Evolutionary conservation across 192 early-diverging fungal species (phyloP).

Genomic region (Rhizoclosmatium globosum): DNA sequence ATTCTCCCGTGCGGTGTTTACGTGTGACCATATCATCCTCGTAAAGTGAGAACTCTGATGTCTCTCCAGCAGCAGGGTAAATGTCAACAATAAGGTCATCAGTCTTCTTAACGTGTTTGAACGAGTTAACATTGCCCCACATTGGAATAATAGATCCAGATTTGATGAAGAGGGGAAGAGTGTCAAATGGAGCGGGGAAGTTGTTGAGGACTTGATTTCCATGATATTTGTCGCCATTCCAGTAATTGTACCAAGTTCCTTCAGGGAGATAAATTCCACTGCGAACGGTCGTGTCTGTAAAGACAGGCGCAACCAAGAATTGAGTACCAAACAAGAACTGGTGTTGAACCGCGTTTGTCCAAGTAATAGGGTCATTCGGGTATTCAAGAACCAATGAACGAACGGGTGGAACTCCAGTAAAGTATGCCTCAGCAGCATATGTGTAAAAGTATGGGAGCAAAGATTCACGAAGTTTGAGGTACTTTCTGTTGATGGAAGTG

Average conservation of each 20-base stretch:
- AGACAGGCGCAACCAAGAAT: conserved; percentile 28
- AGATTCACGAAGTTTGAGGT: conserved; percentile 8
- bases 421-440: conserved; percentile 12
- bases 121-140: conserved; percentile 13
- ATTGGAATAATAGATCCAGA: conserved; percentile 27
- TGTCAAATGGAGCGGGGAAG: conserved; percentile 24
- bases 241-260: conserved; percentile 27
- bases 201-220: neutral
- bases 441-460: conserved; percentile 25
- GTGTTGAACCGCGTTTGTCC: neutral
- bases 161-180: conserved; percentile 30
- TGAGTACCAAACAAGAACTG: conserved; percentile 32
- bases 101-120: neutral
- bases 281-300: neutral
- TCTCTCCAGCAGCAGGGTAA: neutral
- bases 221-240: conserved; percentile 3
- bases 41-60: conserved; percentile 3
- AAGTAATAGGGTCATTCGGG: conserved; percentile 13
- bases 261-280: conserved; percentile 22
- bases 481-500: conserved; percentile 32
- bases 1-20: conserved; percentile 1
- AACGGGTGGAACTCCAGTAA: conserved; percentile 16
- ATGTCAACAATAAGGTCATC: conserved; percentile 3
- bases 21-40: conserved; percentile 16
- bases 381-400: conserved; percentile 18